Conservation (phyloP, 106 monocot species). For the Acanthochlamys bracteata region DNA sequence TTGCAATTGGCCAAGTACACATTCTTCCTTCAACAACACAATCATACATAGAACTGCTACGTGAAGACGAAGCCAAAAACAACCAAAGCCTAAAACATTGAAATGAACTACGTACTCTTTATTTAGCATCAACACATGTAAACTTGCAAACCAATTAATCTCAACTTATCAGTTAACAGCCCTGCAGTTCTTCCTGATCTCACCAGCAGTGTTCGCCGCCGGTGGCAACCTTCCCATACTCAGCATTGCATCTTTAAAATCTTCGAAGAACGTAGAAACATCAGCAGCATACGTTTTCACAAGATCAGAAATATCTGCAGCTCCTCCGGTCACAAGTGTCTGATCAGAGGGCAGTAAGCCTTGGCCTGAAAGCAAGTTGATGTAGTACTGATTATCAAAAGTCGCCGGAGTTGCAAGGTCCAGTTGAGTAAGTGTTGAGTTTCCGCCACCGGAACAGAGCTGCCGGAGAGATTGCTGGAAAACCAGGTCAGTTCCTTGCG, state of each 20-base stretch:
- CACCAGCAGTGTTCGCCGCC: constrained; percentile 20
- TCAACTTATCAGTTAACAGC: constrained; percentile 38
- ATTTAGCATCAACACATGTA: too few species aligned
- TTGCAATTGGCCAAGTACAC: too few species aligned
- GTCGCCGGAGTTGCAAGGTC: constrained; percentile 62
- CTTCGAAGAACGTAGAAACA: constrained; percentile 44
- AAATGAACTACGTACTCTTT: too few species aligned
- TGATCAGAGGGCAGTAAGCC: constrained; percentile 79
- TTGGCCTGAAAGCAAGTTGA: constrained; percentile 62
- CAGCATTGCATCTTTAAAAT: constrained; percentile 61
- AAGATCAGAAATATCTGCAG: constrained; percentile 18
- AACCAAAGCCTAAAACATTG: too few species aligned
- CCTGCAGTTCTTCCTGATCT: constrained; percentile 66
- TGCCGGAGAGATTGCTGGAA: constrained; percentile 72
- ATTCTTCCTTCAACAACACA: too few species aligned
- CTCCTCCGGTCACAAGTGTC: constrained; percentile 17
- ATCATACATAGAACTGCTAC: too few species aligned
- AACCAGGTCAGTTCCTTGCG: constrained; percentile 9
- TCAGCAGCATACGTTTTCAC: constrained; percentile 56
- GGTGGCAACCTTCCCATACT: constrained; percentile 65
- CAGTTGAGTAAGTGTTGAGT: constrained; percentile 43
- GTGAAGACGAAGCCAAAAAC: too few species aligned
- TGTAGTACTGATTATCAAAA: constrained; percentile 95
- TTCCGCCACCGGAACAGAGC: constrained; percentile 48
- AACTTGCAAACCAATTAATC: too few species aligned